These are phyloP conservation scores for Paecilomyces dactylethromorphus DNA, from an alignment of 2,329 filamentous ascomycete genomes.

Conservation along the genomic window DNA sequence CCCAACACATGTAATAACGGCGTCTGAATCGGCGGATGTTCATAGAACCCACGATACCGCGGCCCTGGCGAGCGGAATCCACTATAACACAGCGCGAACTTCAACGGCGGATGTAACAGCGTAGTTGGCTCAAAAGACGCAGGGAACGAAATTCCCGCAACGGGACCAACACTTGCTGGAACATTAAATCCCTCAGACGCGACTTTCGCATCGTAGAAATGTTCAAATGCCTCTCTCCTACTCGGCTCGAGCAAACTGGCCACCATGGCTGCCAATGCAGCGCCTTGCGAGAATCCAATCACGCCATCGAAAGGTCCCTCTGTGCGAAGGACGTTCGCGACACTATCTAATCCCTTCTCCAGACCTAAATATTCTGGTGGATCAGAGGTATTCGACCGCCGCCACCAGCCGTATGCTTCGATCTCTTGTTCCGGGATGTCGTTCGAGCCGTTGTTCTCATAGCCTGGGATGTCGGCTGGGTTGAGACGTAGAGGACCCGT, in stretches of 20 bases:
- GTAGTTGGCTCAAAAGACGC: slow-evolving; percentile 33
- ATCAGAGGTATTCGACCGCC: slow-evolving; percentile 54
- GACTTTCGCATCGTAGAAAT: slow-evolving; percentile 19
- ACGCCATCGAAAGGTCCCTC: slow-evolving; percentile 70
- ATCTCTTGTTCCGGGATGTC: slow-evolving; percentile 41
- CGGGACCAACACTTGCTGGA: slow-evolving; percentile 1
- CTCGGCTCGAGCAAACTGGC: slow-evolving; percentile 61
- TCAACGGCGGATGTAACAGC: slow-evolving; percentile 48
- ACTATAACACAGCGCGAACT: slow-evolving; percentile 70
- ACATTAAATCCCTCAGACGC: slow-evolving; percentile 11
- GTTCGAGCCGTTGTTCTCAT: slow-evolving; percentile 32
- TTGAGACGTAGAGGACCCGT: slow-evolving; percentile 60
- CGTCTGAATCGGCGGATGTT: slow-evolving; percentile 63
- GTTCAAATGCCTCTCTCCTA: slow-evolving; percentile 43
- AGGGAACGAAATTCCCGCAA: slow-evolving; percentile 48
- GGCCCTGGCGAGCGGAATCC: slow-evolving; percentile 64
- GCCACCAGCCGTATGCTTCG: slow-evolving; percentile 82
- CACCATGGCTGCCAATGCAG: slow-evolving; percentile 64
- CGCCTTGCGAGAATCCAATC: slow-evolving; percentile 78
- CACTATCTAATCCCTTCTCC: slow-evolving; percentile 56
- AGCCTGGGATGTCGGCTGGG: slow-evolving; percentile 64
- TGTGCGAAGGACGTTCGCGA: slow-evolving; percentile 57
- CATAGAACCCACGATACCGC: slow-evolving; percentile 63
- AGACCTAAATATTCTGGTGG: slow-evolving; percentile 61
- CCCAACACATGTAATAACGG: slow-evolving; percentile 78